Base-by-base conservation (phyloP, 148 eudicot genomes). In the Chenopodium quinoa region DNA sequence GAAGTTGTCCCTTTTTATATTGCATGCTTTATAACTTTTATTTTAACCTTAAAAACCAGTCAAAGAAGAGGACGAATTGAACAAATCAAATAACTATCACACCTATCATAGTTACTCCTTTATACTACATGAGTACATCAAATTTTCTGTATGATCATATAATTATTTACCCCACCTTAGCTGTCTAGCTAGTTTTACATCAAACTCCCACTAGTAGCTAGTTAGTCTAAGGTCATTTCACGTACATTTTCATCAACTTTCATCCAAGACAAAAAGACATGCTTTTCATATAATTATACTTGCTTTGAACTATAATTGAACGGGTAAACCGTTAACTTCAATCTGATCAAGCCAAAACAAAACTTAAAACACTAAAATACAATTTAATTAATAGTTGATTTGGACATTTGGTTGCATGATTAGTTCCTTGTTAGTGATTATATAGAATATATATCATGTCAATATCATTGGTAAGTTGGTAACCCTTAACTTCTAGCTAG, bases 211-310 rank as follows among this genome's bases (percentile, higher is more conserved):
- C 74, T 71, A 20, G 17, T 66, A 40, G 44, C 44, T 40, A 40
- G 7, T 32, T 29, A 63, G 22, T 22, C 69, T 64, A 77, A 63
- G 27, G 80, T 8, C 80, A 44, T 23, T 46, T 46, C 71, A 66
- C 44, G 44, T 40, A 40, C 69, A 66, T 63, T 77, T 77, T 66
- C 73, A 27, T 29, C 48, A 50, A 69, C 75, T 69, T 78, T 78
- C 73, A 22, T 27, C 62, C 2, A 17, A 48, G 25, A 52, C 47
- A 72, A 69, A 78, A 78, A 78, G 81, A 29, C 23, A 31, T 31
- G 25, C 25, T 4, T 20, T 62, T 22, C 7, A 62, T 54, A 13
- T 19, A 56, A 67, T 78, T 16, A 29, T 48, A 19, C 50, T 71
- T 37, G 48, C 74, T 37, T 32, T 69, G n/a, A 40, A 40, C 44